These are phyloP conservation scores for Bruguiera hainesii DNA, from an alignment of 441 rosid genomes.

Conservation along the genomic window DNA sequence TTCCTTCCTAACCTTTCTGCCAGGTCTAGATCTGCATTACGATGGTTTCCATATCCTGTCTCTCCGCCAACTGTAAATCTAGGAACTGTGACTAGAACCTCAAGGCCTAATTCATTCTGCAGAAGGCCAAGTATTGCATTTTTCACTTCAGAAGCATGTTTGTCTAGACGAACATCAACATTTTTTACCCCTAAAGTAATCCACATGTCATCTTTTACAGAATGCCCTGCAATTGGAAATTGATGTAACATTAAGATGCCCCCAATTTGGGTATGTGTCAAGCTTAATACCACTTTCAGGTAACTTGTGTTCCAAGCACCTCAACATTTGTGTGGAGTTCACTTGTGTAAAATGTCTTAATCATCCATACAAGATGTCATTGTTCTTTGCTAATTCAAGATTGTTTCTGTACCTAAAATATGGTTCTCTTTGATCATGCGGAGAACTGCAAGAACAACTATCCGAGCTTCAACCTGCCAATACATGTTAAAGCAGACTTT, in stretches of 20 bases:
- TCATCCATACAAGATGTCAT: not conserved
- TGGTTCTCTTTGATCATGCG: constrained; percentile 87
- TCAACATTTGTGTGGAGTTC: not conserved
- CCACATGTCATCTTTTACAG: constrained; percentile 65
- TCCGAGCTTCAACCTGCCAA: constrained; percentile 85
- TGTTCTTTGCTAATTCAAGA: not conserved
- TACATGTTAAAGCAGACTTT: constrained; percentile 19
- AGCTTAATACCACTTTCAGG: not conserved
- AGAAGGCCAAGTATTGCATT: constrained; percentile 54
- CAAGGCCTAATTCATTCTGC: constrained; percentile 64
- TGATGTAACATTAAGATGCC: constrained; percentile 9
- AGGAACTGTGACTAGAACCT: constrained; percentile 43
- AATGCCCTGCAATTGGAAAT: constrained; percentile 51
- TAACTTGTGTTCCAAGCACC: not conserved
- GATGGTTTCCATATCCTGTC: constrained; percentile 12
- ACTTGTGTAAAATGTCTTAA: not conserved
- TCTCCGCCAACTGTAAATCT: constrained; percentile 7
- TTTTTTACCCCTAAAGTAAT: constrained; percentile 59
- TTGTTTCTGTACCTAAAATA: constrained; percentile 40
- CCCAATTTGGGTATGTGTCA: not conserved
- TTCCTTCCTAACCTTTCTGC: constrained; percentile 29
- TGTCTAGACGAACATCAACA: constrained; percentile 25
- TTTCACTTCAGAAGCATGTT: constrained; percentile 39
- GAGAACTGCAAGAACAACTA: constrained; percentile 82
- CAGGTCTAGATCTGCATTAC: constrained; percentile 24